Conservation (phyloP, 2,329 filamentous ascomycete species). For the Chaetomium sp. region DNA sequence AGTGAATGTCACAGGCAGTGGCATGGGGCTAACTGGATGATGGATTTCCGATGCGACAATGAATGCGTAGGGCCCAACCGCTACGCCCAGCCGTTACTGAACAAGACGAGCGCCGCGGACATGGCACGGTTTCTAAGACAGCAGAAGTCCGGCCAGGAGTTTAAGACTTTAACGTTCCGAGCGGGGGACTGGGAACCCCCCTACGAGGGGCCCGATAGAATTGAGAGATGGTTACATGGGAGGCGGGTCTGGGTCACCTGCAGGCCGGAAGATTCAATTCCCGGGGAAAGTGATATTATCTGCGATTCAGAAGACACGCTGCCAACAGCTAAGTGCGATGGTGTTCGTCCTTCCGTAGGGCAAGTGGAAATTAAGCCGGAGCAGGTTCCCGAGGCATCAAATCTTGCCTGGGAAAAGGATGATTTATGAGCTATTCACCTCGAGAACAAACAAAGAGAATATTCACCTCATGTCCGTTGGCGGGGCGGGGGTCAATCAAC, state of each 20-base stretch:
- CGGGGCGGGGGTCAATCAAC: too few relatives aligned
- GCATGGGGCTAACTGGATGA: background rate
- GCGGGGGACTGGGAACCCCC: background rate
- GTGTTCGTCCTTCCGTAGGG: background rate
- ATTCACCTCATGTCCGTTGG: too few relatives aligned
- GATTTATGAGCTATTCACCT: too few relatives aligned
- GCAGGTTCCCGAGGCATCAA: background rate
- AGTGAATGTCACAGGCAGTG: slow-evolving; percentile 12
- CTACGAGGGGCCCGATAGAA: background rate
- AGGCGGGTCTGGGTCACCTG: background rate
- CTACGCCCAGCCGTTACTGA: slow-evolving; percentile 9
- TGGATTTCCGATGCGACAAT: background rate
- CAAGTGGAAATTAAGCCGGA: background rate
- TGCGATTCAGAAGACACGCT: slow-evolving; percentile 1
- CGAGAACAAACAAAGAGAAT: too few relatives aligned
- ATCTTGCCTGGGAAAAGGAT: too few relatives aligned
- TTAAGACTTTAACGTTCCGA: slow-evolving; percentile 3
- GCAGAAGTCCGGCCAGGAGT: slow-evolving; percentile 3
- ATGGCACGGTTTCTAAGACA: slow-evolving; percentile 10
- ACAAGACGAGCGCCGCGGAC: slow-evolving; percentile 1
- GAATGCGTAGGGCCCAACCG: background rate
- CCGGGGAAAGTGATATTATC: background rate
- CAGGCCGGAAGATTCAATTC: background rate
- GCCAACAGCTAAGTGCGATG: background rate
- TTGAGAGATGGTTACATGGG: background rate